These are phyloP conservation scores for Coffea canephora DNA, from an alignment of 257 asterid species.

Conservation along the genomic window DNA sequence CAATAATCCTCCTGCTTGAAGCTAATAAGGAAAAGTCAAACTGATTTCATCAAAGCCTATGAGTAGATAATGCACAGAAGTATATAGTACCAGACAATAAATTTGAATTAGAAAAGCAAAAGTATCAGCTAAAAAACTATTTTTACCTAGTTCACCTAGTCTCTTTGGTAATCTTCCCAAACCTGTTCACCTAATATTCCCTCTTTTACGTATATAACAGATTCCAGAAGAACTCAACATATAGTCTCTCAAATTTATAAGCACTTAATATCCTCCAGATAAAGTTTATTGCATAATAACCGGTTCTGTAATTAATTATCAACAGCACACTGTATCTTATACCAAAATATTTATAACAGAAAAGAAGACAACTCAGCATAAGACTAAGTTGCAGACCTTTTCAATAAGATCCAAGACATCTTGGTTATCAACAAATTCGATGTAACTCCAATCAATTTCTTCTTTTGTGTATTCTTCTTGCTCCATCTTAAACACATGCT, in stretches of 20 bases:
- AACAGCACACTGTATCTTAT: neutral
- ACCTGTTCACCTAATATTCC: neutral
- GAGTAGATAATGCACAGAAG: neutral
- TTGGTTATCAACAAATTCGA: slow-evolving; percentile 94
- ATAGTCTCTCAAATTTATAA: slow-evolving; percentile 2
- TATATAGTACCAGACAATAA: neutral
- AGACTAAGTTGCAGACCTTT: slow-evolving; percentile 55
- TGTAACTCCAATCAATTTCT: slow-evolving; percentile 97
- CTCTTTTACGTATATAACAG: neutral
- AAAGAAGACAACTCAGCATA: neutral
- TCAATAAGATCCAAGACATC: slow-evolving; percentile 97
- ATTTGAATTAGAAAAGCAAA: neutral
- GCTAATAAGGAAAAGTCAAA: neutral
- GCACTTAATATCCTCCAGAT: neutral
- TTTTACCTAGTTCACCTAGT: neutral
- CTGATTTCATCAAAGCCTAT: neutral
- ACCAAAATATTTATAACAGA: slow-evolving; percentile 9
- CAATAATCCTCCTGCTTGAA: neutral
- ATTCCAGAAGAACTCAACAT: slow-evolving; percentile 3
- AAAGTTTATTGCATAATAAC: neutral
- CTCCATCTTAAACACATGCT: slow-evolving; percentile 99
- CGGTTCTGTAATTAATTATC: neutral
- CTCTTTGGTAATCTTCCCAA: neutral
- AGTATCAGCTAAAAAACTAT: neutral
- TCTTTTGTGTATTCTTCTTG: slow-evolving; percentile 96